These are phyloP conservation scores for Pyrus betulifolia DNA, from an alignment of 306 rosid species.

Conservation along the genomic window DNA sequence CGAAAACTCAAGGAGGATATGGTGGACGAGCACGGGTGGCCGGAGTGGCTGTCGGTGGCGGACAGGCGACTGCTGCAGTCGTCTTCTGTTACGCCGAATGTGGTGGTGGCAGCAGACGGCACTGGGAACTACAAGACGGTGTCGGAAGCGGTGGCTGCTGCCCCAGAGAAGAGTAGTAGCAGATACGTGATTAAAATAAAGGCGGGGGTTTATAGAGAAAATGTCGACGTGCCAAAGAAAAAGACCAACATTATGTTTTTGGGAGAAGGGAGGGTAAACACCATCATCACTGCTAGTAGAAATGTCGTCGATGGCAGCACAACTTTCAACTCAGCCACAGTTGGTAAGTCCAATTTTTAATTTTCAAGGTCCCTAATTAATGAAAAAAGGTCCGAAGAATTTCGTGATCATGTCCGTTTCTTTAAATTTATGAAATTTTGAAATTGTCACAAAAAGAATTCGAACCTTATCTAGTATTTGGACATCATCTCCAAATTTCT, in stretches of 20 bases:
- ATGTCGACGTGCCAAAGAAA: slow-evolving; percentile 62
- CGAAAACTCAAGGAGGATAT: slow-evolving; percentile 28
- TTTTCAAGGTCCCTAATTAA: neutral
- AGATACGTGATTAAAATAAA: slow-evolving; percentile 65
- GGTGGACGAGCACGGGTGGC: slow-evolving; percentile 38
- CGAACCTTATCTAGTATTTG: neutral
- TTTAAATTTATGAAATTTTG: too few species aligned
- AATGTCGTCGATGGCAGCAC: slow-evolving; percentile 92
- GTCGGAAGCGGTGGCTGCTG: slow-evolving; percentile 64
- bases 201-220: slow-evolving; percentile 69
- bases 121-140: slow-evolving; percentile 71
- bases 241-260: slow-evolving; percentile 66
- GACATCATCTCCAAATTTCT: neutral
- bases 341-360: slow-evolving; percentile 34
- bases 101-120: slow-evolving; percentile 80
- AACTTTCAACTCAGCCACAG: slow-evolving; percentile 87
- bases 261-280: slow-evolving; percentile 61
- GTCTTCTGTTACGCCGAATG: slow-evolving; percentile 33
- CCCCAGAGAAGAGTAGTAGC: slow-evolving; percentile 51
- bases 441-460: too few species aligned
- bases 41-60: slow-evolving; percentile 60
- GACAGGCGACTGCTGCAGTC: slow-evolving; percentile 65
- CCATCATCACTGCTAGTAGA: slow-evolving; percentile 64
- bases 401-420: accelerated
- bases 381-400: too few species aligned